Conservation (phyloP, 2,329 filamentous ascomycete species). For the Ascochyta fabae region DNA sequence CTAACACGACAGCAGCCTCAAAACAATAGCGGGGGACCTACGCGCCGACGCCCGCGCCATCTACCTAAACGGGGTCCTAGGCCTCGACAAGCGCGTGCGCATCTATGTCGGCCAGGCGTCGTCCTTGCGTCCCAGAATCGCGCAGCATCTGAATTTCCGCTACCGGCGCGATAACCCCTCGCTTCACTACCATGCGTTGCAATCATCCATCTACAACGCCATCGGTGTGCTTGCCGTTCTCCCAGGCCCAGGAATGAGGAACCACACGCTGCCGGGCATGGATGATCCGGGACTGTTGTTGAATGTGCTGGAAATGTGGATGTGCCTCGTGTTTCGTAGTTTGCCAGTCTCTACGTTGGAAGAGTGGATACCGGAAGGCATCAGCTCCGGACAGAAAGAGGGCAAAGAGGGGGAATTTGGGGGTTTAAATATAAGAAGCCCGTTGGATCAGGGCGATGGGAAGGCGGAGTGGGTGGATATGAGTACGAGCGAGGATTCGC, state of each 20-base stretch:
- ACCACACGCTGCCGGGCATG: constrained; percentile 30
- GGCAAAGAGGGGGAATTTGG: constrained; percentile 30
- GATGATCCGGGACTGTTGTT: constrained; percentile 35
- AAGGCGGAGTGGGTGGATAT: constrained; percentile 33
- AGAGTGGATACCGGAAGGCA: constrained; percentile 29
- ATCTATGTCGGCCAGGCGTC: constrained; percentile 44
- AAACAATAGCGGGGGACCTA: constrained; percentile 32
- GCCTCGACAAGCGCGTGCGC: constrained; percentile 32
- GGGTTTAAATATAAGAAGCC: constrained; percentile 40
- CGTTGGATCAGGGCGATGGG: constrained; percentile 37
- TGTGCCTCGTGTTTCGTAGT: constrained; percentile 39
- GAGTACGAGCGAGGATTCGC: constrained; percentile 26
- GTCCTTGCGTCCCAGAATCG: constrained; percentile 32
- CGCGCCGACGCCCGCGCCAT: constrained; percentile 31
- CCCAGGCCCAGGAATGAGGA: constrained; percentile 16
- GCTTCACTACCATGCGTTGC: constrained; percentile 44
- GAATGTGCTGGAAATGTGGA: constrained; percentile 48
- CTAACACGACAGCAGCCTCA: constrained; percentile 11
- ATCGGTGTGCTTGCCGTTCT: constrained; percentile 34
- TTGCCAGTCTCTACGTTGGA: constrained; percentile 28
- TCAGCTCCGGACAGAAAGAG: constrained; percentile 1
- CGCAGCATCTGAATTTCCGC: constrained; percentile 44
- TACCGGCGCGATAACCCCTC: constrained; percentile 44
- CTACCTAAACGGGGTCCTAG: constrained; percentile 36
- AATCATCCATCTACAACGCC: constrained; percentile 37